A percentile compares a stretch with the other conserved stretches of the same genome.
phyloP scores from a whole-genome alignment of 2,329 filamentous ascomycete species.

The Aspergillus alliaceus region DNA sequence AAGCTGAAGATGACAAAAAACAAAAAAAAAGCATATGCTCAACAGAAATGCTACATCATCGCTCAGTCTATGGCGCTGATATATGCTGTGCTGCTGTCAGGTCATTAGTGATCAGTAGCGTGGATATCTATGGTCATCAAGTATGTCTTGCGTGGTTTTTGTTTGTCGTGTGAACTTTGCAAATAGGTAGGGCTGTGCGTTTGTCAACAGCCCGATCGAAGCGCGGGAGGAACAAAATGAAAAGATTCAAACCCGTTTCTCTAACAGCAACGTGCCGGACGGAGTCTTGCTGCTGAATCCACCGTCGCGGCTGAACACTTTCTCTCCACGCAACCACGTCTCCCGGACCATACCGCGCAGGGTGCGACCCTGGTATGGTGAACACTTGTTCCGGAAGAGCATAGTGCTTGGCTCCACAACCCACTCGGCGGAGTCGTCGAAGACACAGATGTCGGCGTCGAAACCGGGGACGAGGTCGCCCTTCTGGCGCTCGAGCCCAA shows the following conservation, averaged over 20 bases:
- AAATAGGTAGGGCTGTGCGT: conserved; percentile 1
- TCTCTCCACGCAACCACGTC: conserved; percentile 79
- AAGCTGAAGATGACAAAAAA: neutral
- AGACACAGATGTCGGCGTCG: conserved; percentile 89
- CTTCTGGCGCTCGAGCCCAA: conserved; percentile 78
- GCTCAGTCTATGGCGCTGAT: conserved; percentile 10
- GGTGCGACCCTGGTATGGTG: conserved; percentile 79
- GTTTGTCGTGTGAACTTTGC: neutral
- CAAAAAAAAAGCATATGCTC: neutral
- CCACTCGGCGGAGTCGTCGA: conserved; percentile 82
- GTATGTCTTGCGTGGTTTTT: neutral
- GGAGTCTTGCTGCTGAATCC: conserved; percentile 40
- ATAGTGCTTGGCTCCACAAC: conserved; percentile 73
- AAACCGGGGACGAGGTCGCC: conserved; percentile 78
- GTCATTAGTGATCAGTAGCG: conserved; percentile 17
- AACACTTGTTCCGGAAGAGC: conserved; percentile 92
- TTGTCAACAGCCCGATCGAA: conserved; percentile 8
- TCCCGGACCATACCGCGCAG: conserved; percentile 77
- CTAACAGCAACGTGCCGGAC: conserved; percentile 40
- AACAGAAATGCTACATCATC: conserved; percentile 15
- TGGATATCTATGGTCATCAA: conserved; percentile 7
- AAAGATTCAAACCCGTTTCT: conserved; percentile 34
- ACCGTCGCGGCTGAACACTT: conserved; percentile 69
- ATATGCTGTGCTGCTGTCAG: conserved; percentile 14
- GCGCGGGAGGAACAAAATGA: conserved; percentile 8